Percentiles rank a stretch among this genome's conserved stretches.
Evolutionary conservation across 352 stramenopile species (phyloP).

Genomic region (Phytophthora meadii): DNA sequence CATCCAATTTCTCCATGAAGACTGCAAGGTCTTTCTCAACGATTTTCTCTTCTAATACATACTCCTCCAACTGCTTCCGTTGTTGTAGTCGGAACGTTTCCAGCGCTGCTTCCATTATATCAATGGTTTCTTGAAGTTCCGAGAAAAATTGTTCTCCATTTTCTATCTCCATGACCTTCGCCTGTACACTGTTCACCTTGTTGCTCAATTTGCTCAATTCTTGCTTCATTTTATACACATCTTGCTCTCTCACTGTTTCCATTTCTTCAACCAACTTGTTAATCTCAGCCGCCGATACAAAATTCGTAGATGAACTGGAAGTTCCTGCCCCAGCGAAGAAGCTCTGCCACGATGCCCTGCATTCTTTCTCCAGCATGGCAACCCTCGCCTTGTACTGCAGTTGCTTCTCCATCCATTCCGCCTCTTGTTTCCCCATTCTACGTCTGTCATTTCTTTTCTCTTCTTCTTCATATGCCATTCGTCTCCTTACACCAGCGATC

Average conservation of each 20-base stretch:
- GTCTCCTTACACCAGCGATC: slow-evolving; percentile 50
- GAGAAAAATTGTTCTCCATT: slow-evolving; percentile 53
- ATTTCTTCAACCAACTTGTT: slow-evolving; percentile 59
- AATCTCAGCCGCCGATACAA: slow-evolving; percentile 34
- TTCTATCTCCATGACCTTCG: slow-evolving; percentile 57
- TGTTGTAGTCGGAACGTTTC: slow-evolving; percentile 45
- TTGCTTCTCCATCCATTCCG: slow-evolving; percentile 76
- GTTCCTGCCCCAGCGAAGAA: slow-evolving; percentile 52
- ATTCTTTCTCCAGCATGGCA: slow-evolving; percentile 62
- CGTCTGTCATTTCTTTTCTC: slow-evolving; percentile 12
- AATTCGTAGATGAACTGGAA: slow-evolving; percentile 7
- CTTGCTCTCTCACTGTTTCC: slow-evolving; percentile 30
- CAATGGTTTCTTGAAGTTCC: slow-evolving; percentile 62
- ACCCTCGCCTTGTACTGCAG: slow-evolving; percentile 51
- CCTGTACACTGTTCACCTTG: slow-evolving; percentile 38
- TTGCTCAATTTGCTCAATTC: slow-evolving; percentile 41
- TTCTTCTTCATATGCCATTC: slow-evolving; percentile 2
- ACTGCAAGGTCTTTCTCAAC: slow-evolving; percentile 57
- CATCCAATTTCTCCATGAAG: slow-evolving; percentile 53
- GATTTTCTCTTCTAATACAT: slow-evolving; percentile 63
- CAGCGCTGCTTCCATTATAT: slow-evolving; percentile 55
- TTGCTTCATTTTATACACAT: slow-evolving; percentile 43
- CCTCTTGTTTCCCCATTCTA: slow-evolving; percentile 45
- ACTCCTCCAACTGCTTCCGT: slow-evolving; percentile 49
- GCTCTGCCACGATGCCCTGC: slow-evolving; percentile 47